Conservation (phyloP, 2,329 filamentous ascomycete species). For the Setomelanomma holmii region DNA sequence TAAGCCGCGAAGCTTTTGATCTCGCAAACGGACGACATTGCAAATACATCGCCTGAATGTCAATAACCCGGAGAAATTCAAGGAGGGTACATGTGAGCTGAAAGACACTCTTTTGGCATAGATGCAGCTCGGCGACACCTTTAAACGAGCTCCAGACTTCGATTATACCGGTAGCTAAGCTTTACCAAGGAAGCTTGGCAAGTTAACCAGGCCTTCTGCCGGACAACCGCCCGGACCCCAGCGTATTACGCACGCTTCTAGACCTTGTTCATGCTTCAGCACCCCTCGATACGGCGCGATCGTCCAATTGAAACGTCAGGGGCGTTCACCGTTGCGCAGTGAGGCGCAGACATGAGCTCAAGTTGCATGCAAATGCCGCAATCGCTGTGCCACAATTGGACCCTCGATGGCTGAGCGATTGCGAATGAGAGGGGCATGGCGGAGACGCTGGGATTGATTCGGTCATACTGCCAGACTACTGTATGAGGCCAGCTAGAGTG, state of each 20-base stretch:
- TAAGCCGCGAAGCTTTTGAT: slow-evolving; percentile 22
- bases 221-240: slow-evolving; percentile 9
- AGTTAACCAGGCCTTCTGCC: slow-evolving; percentile 8
- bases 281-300: slow-evolving; percentile 3
- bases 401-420: slow-evolving; percentile 27
- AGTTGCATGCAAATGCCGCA: slow-evolving; percentile 9
- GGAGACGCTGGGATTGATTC: slow-evolving; percentile 15
- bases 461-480: slow-evolving; percentile 5
- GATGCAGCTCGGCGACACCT: too few relatives aligned
- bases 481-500: slow-evolving; percentile 7
- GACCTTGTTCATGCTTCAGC: slow-evolving; percentile 16
- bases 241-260: slow-evolving; percentile 34
- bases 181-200: slow-evolving; percentile 39
- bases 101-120: background rate
- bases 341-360: slow-evolving; percentile 14
- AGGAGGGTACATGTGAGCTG: background rate
- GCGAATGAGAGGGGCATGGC: slow-evolving; percentile 30
- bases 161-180: slow-evolving; percentile 25
- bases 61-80: background rate
- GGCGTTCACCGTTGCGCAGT: slow-evolving; percentile 20
- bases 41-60: background rate
- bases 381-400: slow-evolving; percentile 29
- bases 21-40: too few relatives aligned
- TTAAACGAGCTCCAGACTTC: background rate
- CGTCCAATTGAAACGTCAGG: slow-evolving; percentile 21